Conservation (phyloP, 805 yeast genomes). For the Starmerella bacillaris region DNA sequence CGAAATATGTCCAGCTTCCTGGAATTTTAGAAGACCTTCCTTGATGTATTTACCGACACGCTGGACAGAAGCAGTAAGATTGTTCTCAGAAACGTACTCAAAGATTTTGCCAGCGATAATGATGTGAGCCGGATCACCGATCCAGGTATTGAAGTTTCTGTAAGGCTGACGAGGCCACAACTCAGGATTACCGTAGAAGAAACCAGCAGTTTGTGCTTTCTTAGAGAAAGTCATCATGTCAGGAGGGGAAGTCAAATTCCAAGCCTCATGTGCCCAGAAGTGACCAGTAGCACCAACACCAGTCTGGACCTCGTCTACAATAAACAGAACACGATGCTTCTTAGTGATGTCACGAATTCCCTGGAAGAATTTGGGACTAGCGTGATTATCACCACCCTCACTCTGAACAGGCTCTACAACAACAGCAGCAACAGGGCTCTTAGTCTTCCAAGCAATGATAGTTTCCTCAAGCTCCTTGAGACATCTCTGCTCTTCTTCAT, state of each 20-base stretch:
- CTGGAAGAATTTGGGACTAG: slow-evolving; percentile 59
- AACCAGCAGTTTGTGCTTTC: slow-evolving; percentile 81
- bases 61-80: slow-evolving; percentile 37
- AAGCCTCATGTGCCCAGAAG: slow-evolving; percentile 81
- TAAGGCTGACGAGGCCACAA: slow-evolving; percentile 59
- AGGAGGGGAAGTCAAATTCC: slow-evolving; percentile 55
- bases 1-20: slow-evolving; percentile 34
- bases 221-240: slow-evolving; percentile 76
- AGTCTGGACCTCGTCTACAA: slow-evolving; percentile 77
- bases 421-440: slow-evolving; percentile 67
- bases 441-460: slow-evolving; percentile 42
- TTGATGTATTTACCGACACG: slow-evolving; percentile 53
- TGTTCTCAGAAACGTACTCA: slow-evolving; percentile 42
- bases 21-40: slow-evolving; percentile 34
- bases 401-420: slow-evolving; percentile 83
- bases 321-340: slow-evolving; percentile 51
- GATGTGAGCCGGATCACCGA: slow-evolving; percentile 76
- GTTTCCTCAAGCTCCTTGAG: slow-evolving; percentile 55
- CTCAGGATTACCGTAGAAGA: slow-evolving; percentile 58
- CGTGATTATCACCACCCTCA: slow-evolving; percentile 87
- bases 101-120: slow-evolving; percentile 59
- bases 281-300: slow-evolving; percentile 79
- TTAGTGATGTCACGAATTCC: slow-evolving; percentile 60
- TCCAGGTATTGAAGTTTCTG: slow-evolving; percentile 88
- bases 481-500: slow-evolving; percentile 65